Percentiles rank a stretch among this genome's conserved stretches.
These are phyloP conservation scores for Echium plantagineum DNA, from an alignment of 257 asterid species.

Conservation along the genomic window DNA sequence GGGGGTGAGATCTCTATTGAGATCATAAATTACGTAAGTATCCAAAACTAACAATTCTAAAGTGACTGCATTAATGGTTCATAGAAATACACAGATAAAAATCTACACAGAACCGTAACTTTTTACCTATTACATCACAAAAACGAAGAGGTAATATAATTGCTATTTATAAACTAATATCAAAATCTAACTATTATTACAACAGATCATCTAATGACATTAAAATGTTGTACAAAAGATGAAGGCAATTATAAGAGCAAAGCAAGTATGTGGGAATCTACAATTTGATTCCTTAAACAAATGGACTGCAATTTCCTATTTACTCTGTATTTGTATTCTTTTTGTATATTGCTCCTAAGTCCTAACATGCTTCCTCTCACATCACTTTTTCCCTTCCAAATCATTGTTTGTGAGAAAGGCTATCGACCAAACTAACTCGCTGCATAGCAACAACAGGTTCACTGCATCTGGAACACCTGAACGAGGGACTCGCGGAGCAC, in stretches of 20 bases:
- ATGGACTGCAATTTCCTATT: background rate
- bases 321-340: background rate
- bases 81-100: too few relatives aligned
- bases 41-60: too few relatives aligned
- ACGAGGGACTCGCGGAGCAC: conserved; percentile 65
- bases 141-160: too few relatives aligned
- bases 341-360: background rate
- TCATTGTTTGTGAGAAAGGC: conserved; percentile 24
- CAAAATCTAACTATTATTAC: background rate
- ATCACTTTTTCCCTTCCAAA: background rate
- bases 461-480: conserved; percentile 70
- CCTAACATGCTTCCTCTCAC: background rate
- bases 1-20: too few relatives aligned
- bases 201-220: background rate
- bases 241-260: background rate
- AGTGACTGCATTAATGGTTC: too few relatives aligned
- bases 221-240: background rate
- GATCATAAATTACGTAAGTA: too few relatives aligned
- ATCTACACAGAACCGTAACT: too few relatives aligned
- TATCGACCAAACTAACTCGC: conserved; percentile 34
- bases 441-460: conserved; percentile 91
- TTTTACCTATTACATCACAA: too few relatives aligned
- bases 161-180: too few relatives aligned
- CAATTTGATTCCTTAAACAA: background rate
- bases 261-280: too few relatives aligned